phyloP scores from a whole-genome alignment of 306 rosid genomes.

The Prunus fruticosa region DNA sequence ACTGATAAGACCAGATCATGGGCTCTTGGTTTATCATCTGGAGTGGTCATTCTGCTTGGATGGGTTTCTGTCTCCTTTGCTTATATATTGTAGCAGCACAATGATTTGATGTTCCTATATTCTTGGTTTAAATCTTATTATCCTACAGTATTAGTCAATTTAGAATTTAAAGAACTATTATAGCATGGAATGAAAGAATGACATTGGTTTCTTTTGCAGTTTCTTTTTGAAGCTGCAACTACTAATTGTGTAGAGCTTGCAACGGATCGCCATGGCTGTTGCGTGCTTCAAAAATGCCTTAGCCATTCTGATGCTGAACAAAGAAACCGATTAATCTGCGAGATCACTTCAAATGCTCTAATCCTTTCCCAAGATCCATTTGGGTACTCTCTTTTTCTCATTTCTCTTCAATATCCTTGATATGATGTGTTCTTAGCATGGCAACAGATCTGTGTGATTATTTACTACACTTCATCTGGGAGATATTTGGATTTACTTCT shows the following conservation, averaged over 20 bases:
- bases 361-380: constrained; percentile 54
- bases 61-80: too few relatives aligned
- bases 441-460: not conserved
- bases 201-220: constrained; percentile 33
- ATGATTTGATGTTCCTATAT: not conserved
- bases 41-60: not conserved
- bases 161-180: not conserved
- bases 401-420: not conserved
- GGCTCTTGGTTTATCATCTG: not conserved
- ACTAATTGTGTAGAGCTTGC: constrained; percentile 53
- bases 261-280: constrained; percentile 58
- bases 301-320: constrained; percentile 35
- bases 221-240: constrained; percentile 49
- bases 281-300: constrained; percentile 61
- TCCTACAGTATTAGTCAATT: not conserved
- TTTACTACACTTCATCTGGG: not conserved
- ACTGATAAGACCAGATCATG: not conserved
- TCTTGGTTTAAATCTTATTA: not conserved
- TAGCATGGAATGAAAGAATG: constrained; percentile 3
- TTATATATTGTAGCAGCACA: not conserved
- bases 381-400: constrained; percentile 38
- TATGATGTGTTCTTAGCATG: not conserved
- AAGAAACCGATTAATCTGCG: constrained; percentile 29
- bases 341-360: constrained; percentile 46
- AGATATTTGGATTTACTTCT: not conserved